Conservation (phyloP, 176 grass and related monocot species). For the Rhynchospora breviuscula region DNA sequence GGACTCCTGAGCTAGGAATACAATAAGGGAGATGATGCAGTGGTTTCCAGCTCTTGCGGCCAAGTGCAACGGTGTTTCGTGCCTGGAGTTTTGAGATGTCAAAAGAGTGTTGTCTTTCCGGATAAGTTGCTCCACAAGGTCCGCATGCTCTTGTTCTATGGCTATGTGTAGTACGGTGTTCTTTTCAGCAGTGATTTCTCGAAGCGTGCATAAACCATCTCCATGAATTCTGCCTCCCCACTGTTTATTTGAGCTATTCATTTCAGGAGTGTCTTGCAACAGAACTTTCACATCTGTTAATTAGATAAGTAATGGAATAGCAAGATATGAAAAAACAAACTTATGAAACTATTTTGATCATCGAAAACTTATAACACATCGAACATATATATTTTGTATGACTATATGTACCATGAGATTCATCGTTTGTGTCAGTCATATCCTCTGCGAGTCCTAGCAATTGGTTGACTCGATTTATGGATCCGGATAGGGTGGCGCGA, state of each 20-base stretch:
- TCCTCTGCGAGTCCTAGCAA: too few relatives aligned
- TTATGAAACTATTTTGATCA: too few relatives aligned
- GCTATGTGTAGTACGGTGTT: slow-evolving; percentile 47
- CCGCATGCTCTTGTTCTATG: slow-evolving; percentile 4
- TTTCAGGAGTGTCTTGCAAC: too few relatives aligned
- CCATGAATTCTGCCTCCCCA: background rate
- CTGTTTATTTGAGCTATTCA: background rate
- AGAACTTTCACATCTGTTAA: too few relatives aligned
- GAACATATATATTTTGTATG: too few relatives aligned
- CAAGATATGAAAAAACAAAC: too few relatives aligned
- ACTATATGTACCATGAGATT: too few relatives aligned
- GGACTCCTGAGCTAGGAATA: background rate
- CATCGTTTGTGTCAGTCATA: too few relatives aligned
- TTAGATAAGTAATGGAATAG: too few relatives aligned
- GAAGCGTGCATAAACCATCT: slow-evolving; percentile 1
- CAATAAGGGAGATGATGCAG: background rate
- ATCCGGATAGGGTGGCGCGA: too few relatives aligned
- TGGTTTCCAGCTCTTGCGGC: slow-evolving; percentile 19
- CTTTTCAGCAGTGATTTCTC: slow-evolving; percentile 20
- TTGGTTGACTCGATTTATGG: too few relatives aligned
- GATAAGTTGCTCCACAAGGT: slow-evolving; percentile 24
- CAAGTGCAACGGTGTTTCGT: slow-evolving; percentile 44
- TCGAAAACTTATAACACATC: too few relatives aligned
- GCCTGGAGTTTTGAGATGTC: background rate
- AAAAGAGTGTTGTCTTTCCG: background rate